Evolutionary conservation across 257 asterid species (phyloP).

Genomic region (Nemophila menziesii): DNA sequence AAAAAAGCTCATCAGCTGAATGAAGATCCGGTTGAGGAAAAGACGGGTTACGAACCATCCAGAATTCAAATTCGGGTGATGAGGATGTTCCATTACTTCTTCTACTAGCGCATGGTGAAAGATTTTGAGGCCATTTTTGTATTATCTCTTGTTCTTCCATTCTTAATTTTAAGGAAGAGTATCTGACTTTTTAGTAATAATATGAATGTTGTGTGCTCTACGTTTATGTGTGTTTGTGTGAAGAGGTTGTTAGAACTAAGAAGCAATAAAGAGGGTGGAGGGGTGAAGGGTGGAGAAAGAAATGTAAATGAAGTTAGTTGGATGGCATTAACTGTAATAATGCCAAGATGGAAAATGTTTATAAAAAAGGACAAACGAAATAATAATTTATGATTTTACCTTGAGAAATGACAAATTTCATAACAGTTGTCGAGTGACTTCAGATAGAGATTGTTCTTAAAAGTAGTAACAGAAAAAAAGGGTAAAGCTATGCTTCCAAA

Average conservation of each 20-base stretch:
- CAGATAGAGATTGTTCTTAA: constrained; percentile 5
- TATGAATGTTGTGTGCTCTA: not conserved
- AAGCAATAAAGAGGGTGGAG: constrained; percentile 12
- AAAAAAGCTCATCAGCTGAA: constrained; percentile 87
- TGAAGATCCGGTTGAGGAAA: constrained; percentile 57
- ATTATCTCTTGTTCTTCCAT: constrained; percentile 29
- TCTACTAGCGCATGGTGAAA: constrained; percentile 29
- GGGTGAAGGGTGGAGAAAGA: constrained; percentile 9
- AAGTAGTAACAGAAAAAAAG: too few relatives aligned
- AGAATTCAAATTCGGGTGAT: constrained; percentile 91
- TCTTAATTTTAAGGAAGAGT: too few relatives aligned
- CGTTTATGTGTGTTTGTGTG: not conserved
- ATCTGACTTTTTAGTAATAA: too few relatives aligned
- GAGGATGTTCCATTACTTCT: constrained; percentile 26
- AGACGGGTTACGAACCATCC: constrained; percentile 65
- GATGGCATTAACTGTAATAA: constrained; percentile 1
- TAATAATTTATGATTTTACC: constrained; percentile 8
- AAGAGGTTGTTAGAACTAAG: constrained; percentile 10
- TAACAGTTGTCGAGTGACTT: not conserved
- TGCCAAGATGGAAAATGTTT: not conserved
- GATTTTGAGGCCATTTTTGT: constrained; percentile 23
- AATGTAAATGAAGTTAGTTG: constrained; percentile 11
- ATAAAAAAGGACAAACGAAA: not conserved
- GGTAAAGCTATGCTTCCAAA: too few relatives aligned
- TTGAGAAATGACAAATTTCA: constrained; percentile 5